Base-by-base conservation (phyloP, 2,329 filamentous ascomycete species). In the Tolypocladium capitatum region DNA sequence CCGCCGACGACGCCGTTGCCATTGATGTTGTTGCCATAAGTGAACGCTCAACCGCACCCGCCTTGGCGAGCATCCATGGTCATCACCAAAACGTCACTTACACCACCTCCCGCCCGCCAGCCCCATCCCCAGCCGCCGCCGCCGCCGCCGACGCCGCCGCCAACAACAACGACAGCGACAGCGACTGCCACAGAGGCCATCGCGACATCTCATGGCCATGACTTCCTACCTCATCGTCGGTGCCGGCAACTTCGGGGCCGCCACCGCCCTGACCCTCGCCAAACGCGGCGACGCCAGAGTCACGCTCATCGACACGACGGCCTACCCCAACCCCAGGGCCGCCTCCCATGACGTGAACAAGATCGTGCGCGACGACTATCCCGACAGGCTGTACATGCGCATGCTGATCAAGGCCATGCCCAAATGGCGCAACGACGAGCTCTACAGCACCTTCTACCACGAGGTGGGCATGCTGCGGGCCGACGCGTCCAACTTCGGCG, bases 361-460 rank as follows among this genome's bases (percentile, higher is more conserved):
- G 57, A 69, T 69, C 49, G 63, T 69, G 14, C 62, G 67, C 31
- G 65, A 68, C 51, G 67, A 69, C 53, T 69, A 69, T 49, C 62
- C 63, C 9, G 65, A 69, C 55, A 51, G 49, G 32, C 59, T 66
- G 32, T 69, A 68, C 53, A 69, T 68, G 60, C 58, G 57, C 42
- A 63, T 69, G 61, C 59, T 68, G 45, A 58, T 58, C 41, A 62
- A 62, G 51, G 67, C 66, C 51, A 69, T 69, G 67, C 59, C 61
- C 18, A 53, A 57, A 45, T 69, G 67, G 67, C 57, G 64, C 33
- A 44, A 53, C 18, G 68, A 75, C 44, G 68, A 71, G 1, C 65
- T 80, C n/a, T 77, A 76, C 63, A 68, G 67, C 43, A 47, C 57
- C 5, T 72, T 66, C 51, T 82, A 79, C 57, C 75, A 81, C 55